Evolutionary conservation across 495 filamentous ascomycete species (phyloP).

Genomic region (Tetracladium setigerum): DNA sequence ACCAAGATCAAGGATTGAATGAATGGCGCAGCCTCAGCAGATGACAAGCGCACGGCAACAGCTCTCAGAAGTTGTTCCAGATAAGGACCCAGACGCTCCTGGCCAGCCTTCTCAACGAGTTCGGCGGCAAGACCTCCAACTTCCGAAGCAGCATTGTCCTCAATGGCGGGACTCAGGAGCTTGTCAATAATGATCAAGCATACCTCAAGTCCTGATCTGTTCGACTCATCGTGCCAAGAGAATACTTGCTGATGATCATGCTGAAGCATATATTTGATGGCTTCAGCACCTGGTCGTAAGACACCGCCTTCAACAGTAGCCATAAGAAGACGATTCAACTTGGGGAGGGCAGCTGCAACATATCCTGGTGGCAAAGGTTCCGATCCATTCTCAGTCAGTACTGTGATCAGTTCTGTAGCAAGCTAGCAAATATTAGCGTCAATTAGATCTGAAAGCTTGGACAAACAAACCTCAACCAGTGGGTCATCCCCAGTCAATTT

Average conservation of each 20-base stretch:
- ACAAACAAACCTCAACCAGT: slow-evolving; percentile 54
- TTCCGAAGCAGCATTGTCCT: slow-evolving; percentile 89
- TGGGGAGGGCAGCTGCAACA: slow-evolving; percentile 76
- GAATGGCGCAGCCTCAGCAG: slow-evolving; percentile 73
- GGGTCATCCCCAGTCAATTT: slow-evolving; percentile 75
- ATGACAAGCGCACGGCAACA: slow-evolving; percentile 78
- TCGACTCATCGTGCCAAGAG: slow-evolving; percentile 65
- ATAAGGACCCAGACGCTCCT: slow-evolving; percentile 82
- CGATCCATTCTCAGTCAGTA: slow-evolving; percentile 72
- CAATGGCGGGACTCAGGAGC: slow-evolving; percentile 71
- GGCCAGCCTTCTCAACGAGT: slow-evolving; percentile 87
- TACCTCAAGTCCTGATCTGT: slow-evolving; percentile 80
- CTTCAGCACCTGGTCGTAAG: slow-evolving; percentile 76
- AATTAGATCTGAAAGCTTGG: not conserved
- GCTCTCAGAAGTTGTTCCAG: slow-evolving; percentile 83
- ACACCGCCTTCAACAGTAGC: slow-evolving; percentile 75
- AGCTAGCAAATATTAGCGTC: slow-evolving; percentile 37
- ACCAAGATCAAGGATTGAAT: slow-evolving; percentile 89
- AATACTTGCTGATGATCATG: slow-evolving; percentile 86
- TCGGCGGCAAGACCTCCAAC: slow-evolving; percentile 92
- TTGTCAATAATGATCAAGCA: slow-evolving; percentile 88
- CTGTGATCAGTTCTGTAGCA: slow-evolving; percentile 73
- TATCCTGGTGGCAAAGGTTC: slow-evolving; percentile 83
- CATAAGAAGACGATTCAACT: slow-evolving; percentile 74
- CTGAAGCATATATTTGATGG: slow-evolving; percentile 77